Evolutionary conservation across 805 yeast species (phyloP).

Genomic region (Dipodascopsis uninucleata): DNA sequence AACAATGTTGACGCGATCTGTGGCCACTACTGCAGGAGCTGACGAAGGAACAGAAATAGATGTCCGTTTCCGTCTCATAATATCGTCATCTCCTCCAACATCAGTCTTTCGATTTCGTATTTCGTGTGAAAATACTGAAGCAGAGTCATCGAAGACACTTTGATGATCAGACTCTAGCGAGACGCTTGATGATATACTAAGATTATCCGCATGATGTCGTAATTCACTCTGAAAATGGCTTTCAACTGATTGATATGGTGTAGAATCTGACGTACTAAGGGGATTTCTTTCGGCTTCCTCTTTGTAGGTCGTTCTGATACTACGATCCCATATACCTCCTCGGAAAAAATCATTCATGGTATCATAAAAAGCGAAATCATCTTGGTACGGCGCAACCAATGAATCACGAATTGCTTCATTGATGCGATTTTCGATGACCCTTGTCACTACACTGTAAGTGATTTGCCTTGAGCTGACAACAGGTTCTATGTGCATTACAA

Average conservation of each 20-base stretch:
- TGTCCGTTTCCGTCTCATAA: constrained; percentile 12
- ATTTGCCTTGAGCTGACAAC: constrained; percentile 82
- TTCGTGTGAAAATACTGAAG: constrained; percentile 6
- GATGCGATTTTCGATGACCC: constrained; percentile 70
- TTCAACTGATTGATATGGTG: constrained; percentile 5
- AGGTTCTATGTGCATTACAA: constrained; percentile 61
- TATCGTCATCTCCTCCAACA: constrained; percentile 4
- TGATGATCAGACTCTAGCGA: constrained; percentile 20
- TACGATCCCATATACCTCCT: constrained; percentile 86
- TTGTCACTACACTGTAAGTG: constrained; percentile 73
- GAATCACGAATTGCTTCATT: constrained; percentile 69
- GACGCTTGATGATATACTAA: constrained; percentile 18
- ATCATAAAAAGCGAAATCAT: constrained; percentile 70
- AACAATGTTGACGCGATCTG: constrained; percentile 22
- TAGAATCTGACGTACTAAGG: neutral
- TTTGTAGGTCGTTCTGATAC: constrained; percentile 3
- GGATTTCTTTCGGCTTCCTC: neutral
- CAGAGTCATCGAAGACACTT: constrained; percentile 14
- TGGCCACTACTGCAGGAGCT: constrained; percentile 25
- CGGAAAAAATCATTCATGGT: constrained; percentile 69
- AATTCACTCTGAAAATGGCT: constrained; percentile 1
- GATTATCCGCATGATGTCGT: constrained; percentile 16
- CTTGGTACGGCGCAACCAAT: constrained; percentile 83
- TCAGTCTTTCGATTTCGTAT: constrained; percentile 6
- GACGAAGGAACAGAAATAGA: constrained; percentile 14